phyloP scores from a whole-genome alignment of 2,329 filamentous ascomycete species.

The Pleoardoris graminearum region DNA sequence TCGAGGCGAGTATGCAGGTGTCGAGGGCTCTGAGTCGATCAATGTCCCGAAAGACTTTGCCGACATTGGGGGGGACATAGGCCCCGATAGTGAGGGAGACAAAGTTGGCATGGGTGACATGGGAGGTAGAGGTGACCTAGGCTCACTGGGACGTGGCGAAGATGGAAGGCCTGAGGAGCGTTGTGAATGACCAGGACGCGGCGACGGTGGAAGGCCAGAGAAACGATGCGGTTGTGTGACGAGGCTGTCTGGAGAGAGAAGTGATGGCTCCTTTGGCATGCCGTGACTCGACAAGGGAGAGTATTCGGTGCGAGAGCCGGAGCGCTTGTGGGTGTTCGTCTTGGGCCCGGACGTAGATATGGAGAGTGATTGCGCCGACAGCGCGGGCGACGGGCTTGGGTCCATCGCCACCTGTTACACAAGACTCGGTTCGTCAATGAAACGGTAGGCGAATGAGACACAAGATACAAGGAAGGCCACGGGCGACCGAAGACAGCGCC shows the following conservation, averaged over 20 bases:
- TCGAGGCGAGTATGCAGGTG: conserved; percentile 42
- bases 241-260: conserved; percentile 28
- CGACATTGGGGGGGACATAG: conserved; percentile 39
- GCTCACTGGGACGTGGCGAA: conserved; percentile 22
- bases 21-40: conserved; percentile 44
- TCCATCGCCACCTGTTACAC: conserved; percentile 4
- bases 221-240: conserved; percentile 33
- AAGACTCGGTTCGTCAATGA: conserved; percentile 4
- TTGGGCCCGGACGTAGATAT: conserved; percentile 20
- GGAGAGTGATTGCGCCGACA: conserved; percentile 28
- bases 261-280: conserved; percentile 37
- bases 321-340: conserved; percentile 9
- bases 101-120: conserved; percentile 16
- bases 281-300: conserved; percentile 38
- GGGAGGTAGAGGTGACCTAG: conserved; percentile 21
- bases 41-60: conserved; percentile 42
- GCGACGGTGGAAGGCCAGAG: conserved; percentile 18
- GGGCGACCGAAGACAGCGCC: conserved; percentile 3
- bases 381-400: conserved; percentile 21
- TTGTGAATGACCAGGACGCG: conserved; percentile 19
- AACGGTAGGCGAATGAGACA: conserved; percentile 10
- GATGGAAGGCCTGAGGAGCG: conserved; percentile 30
- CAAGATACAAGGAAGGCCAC: conserved; percentile 5
- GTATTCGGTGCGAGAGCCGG: conserved; percentile 14
- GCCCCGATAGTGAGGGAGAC: conserved; percentile 2